These are phyloP conservation scores for Trichocladium uniseriatum DNA, from an alignment of 495 filamentous ascomycete species.

Conservation along the genomic window DNA sequence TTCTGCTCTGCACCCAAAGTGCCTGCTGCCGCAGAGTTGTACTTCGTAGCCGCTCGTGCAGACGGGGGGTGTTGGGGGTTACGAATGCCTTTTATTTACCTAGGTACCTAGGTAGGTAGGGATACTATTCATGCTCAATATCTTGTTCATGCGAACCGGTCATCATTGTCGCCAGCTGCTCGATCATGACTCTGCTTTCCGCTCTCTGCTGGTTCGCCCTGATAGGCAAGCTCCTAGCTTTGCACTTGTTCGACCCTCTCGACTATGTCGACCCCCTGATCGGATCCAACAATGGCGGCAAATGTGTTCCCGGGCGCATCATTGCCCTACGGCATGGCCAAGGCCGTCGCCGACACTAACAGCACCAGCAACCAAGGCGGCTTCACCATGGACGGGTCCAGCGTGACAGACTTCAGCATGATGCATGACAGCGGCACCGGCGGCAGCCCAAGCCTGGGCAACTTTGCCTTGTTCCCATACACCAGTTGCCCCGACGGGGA, in stretches of 20 bases:
- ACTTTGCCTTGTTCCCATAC: slow-evolving; percentile 66
- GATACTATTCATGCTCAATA: too few relatives aligned
- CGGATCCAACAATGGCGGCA: slow-evolving; percentile 52
- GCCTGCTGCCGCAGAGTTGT: too few relatives aligned
- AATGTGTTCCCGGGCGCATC: slow-evolving; percentile 72
- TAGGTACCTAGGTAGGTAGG: too few relatives aligned
- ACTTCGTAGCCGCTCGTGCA: too few relatives aligned
- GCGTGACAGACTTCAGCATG: slow-evolving; percentile 56
- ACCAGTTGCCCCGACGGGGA: slow-evolving; percentile 55
- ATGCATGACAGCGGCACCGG: slow-evolving; percentile 70
- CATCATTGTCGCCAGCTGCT: neutral
- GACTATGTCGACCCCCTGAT: slow-evolving; percentile 48
- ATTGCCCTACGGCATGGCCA: slow-evolving; percentile 67
- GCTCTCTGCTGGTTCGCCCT: slow-evolving; percentile 9
- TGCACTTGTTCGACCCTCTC: slow-evolving; percentile 30
- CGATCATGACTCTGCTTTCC: slow-evolving; percentile 4
- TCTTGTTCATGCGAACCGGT: too few relatives aligned
- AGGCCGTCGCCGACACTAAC: slow-evolving; percentile 63
- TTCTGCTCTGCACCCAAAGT: too few relatives aligned
- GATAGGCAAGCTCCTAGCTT: slow-evolving; percentile 1
- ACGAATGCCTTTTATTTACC: too few relatives aligned
- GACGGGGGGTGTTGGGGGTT: too few relatives aligned
- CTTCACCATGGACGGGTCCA: slow-evolving; percentile 54
- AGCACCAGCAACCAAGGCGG: slow-evolving; percentile 60
- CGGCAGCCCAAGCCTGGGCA: slow-evolving; percentile 58